Evolutionary conservation across 2,329 filamentous ascomycete genomes (phyloP), one percentile per base, ranked within the genome.

Genomic region (Aspergillus hortae): DNA sequence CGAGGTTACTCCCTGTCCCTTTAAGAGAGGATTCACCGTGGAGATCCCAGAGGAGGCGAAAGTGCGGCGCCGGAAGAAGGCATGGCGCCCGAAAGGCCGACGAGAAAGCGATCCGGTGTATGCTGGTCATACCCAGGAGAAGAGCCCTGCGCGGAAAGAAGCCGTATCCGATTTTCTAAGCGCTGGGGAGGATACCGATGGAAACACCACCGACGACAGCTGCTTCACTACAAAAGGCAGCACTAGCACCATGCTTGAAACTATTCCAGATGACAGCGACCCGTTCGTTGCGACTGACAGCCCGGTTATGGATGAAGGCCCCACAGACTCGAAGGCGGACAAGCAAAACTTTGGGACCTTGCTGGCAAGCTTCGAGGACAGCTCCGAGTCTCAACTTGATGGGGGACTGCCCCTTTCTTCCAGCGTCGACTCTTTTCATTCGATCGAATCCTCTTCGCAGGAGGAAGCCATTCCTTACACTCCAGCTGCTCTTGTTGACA

Each of bases 1-100:
- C 64, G 92, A 96, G 70, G 89, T 89, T 64, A 96, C 92, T 0
- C 82, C 85, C 42, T 96, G 91, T 68, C 92, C 92, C 0, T 96
- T 96, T 68, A 80, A 86, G 62, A 80, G 90, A 54, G 80, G 81
- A 3, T 95, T 95, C 61, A 86, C 83, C 0, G 84, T 92, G 10
- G 80, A 87, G 46, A 74, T 94, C 15, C 89, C 89, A 0, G 84
- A 89, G 61, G 78, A 81, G 51, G 85, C 86, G 10, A 78, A 81
- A 58, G 82, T 81, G 1, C 87, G 86, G 1, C 74, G 83, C 47
- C 85, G 80, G 63, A 87, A 85, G 71, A 83, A 79, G 57, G 85
- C 87, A 12, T 90, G 87, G 84, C 85, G 80, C 25, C 84, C 86
- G 1, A 79, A 80, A 63, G 73, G 76, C 59, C 78, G 73, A 56